These are phyloP conservation scores for Bremia lactucae DNA, from an alignment of 352 stramenopile species.

Conservation along the genomic window DNA sequence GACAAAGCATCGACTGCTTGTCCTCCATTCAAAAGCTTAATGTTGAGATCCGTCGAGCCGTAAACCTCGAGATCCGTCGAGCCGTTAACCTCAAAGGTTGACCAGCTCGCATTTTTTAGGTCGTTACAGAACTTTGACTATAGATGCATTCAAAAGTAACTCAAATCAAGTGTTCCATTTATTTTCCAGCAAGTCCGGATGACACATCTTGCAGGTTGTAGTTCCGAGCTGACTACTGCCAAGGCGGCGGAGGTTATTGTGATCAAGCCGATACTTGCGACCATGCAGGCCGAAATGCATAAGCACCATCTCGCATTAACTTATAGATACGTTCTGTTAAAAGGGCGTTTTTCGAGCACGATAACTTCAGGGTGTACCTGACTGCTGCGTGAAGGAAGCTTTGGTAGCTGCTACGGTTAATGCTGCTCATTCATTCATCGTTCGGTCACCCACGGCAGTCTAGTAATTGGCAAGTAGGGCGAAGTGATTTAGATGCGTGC, in stretches of 20 bases:
- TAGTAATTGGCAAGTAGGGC: slow-evolving; percentile 67
- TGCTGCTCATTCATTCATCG: slow-evolving; percentile 67
- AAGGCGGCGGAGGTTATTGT: slow-evolving; percentile 63
- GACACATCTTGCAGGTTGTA: no score
- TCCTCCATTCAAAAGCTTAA: slow-evolving; percentile 68
- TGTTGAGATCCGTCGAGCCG: slow-evolving; percentile 76
- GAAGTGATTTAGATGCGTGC: slow-evolving; percentile 62
- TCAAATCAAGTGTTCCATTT: no score
- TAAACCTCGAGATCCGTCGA: slow-evolving; percentile 77
- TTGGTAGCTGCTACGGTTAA: slow-evolving; percentile 79
- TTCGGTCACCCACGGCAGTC: slow-evolving; percentile 56
- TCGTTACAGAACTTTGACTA: slow-evolving; percentile 79
- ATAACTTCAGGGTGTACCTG: no score
- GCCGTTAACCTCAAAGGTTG: no score
- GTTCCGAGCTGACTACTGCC: slow-evolving; percentile 44
- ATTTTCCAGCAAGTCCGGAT: no score
- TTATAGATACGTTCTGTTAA: slow-evolving; percentile 83
- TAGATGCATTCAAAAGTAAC: no score
- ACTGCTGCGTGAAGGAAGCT: slow-evolving; percentile 66
- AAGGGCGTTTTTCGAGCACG: slow-evolving; percentile 76
- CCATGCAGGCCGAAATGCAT: slow-evolving; percentile 55
- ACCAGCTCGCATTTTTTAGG: slow-evolving; percentile 70
- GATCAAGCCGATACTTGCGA: slow-evolving; percentile 56
- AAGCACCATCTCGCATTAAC: slow-evolving; percentile 66
- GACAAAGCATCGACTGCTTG: slow-evolving; percentile 76